Percentiles rank a stretch among this genome's conserved stretches.
These are phyloP conservation scores for Brassica carinata DNA, from an alignment of 345 rosid genomes.

Conservation along the genomic window DNA sequence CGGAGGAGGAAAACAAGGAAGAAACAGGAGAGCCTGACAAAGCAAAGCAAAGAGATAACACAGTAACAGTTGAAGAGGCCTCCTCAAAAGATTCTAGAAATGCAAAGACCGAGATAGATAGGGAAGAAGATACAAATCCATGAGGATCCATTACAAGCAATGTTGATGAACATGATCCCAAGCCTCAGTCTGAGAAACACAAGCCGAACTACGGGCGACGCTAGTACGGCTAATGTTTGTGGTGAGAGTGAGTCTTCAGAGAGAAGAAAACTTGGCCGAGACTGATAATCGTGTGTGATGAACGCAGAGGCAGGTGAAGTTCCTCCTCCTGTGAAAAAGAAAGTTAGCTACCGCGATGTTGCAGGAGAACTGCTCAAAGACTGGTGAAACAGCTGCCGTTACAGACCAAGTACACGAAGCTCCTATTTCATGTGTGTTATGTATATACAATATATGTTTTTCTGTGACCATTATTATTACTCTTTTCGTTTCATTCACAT, in stretches of 20 bases:
- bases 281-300: not conserved
- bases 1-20: constrained; percentile 6
- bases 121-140: constrained; percentile 40
- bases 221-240: not conserved
- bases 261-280: constrained; percentile 19
- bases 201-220: not conserved
- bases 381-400: constrained; percentile 37
- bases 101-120: constrained; percentile 9
- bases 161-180: constrained; percentile 86
- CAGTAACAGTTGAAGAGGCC: constrained; percentile 35
- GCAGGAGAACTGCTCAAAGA: constrained; percentile 70
- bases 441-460: too few species aligned
- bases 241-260: constrained; percentile 25
- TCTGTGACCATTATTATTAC: too few species aligned
- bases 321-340: constrained; percentile 51
- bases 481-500: too few species aligned
- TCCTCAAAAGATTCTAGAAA: constrained; percentile 24
- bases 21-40: constrained; percentile 35
- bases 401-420: not conserved
- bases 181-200: constrained; percentile 56
- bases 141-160: constrained; percentile 82
- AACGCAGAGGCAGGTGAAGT: constrained; percentile 14
- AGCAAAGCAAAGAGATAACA: constrained; percentile 27
- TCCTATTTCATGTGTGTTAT: not conserved
- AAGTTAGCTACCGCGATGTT: constrained; percentile 86